Conservation (phyloP, 1,284 basidiomycete genomes). For the Cutaneotrichosporon sp. region DNA sequence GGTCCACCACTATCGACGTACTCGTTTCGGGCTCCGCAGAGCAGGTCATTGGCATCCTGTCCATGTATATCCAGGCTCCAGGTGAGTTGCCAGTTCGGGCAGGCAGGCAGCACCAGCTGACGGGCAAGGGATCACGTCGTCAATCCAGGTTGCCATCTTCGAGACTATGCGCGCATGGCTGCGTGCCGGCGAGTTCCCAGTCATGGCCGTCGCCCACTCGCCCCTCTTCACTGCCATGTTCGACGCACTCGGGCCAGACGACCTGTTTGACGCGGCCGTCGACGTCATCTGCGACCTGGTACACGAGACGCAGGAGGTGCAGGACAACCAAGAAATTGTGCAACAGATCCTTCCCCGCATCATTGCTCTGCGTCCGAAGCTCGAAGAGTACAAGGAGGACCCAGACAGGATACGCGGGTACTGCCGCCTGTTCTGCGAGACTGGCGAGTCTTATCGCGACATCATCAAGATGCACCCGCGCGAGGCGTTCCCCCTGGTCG, state of each 20-base stretch:
- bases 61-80: slow-evolving; percentile 85
- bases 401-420: slow-evolving; percentile 86
- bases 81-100: slow-evolving; percentile 61
- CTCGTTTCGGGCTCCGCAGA: slow-evolving; percentile 73
- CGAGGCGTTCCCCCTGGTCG: slow-evolving; percentile 89
- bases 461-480: slow-evolving; percentile 87
- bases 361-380: slow-evolving; percentile 67
- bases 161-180: slow-evolving; percentile 86
- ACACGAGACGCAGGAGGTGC: slow-evolving; percentile 96
- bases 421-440: slow-evolving; percentile 90
- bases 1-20: slow-evolving; percentile 32
- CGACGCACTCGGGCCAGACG: slow-evolving; percentile 77
- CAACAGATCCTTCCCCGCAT: slow-evolving; percentile 81
- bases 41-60: slow-evolving; percentile 74
- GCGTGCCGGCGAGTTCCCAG: slow-evolving; percentile 77
- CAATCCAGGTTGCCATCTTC: slow-evolving; percentile 86
- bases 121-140: slow-evolving; percentile 70
- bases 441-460: slow-evolving; percentile 91
- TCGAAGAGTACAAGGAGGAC: slow-evolving; percentile 66
- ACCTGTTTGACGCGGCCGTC: slow-evolving; percentile 88
- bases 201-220: slow-evolving; percentile 67
- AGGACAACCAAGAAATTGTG: slow-evolving; percentile 89
- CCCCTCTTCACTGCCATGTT: slow-evolving; percentile 85
- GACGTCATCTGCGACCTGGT: slow-evolving; percentile 93
- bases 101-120: not conserved